Base-by-base conservation (phyloP, 1,139 yeast genomes). In the Tardiomyces blankii region DNA sequence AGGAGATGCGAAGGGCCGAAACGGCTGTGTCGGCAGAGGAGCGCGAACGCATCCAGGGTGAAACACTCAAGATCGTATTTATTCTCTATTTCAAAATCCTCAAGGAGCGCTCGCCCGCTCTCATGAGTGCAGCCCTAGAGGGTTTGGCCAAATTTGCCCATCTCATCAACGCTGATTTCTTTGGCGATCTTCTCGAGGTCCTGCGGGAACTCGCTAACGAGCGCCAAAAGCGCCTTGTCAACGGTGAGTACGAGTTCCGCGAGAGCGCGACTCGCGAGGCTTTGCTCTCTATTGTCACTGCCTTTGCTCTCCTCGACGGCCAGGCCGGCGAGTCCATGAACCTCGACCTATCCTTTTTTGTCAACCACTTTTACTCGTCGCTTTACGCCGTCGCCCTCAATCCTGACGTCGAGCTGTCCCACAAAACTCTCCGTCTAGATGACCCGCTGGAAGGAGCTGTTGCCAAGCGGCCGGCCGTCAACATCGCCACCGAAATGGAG, bases 131-230 rank as follows among this genome's bases (percentile, higher is more conserved):
- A 0, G 94, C 91, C 0, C 70, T 91, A 45, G 97, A 91, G 68
- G 97, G 97, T 6, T 68, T 91, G 48, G 85, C 96, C 1, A 79
- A 78, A 60, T 88, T 82, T 61, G 95, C 97, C 2, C 91, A 82
- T 59, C 81, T 89, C 80, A 89, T 94, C 35, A 91, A 91, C 60
- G 78, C 91, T 46, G 97, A 91, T 54, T 70, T 91, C 46, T 74
- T 91, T 55, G 97, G 97, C 27, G 98, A 91, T 62, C 80, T 91
- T 63, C 71, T 91, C 43, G 94, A 84, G 62, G 95, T 88, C 2
- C 73, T 91, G 59, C 73, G 93, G 55, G 97, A 91, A 63, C 74
- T 85, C 27, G 77, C 84, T 64, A 58, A 64, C 18, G 82, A 78
- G 51, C 63, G 59, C 42, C 52, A 57, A 45, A 33, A 30, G 12